Percentiles rank a stretch among this genome's conserved stretches.
Conservation (phyloP, 2,329 filamentous ascomycete genomes). For the Ophiostoma sp. region DNA sequence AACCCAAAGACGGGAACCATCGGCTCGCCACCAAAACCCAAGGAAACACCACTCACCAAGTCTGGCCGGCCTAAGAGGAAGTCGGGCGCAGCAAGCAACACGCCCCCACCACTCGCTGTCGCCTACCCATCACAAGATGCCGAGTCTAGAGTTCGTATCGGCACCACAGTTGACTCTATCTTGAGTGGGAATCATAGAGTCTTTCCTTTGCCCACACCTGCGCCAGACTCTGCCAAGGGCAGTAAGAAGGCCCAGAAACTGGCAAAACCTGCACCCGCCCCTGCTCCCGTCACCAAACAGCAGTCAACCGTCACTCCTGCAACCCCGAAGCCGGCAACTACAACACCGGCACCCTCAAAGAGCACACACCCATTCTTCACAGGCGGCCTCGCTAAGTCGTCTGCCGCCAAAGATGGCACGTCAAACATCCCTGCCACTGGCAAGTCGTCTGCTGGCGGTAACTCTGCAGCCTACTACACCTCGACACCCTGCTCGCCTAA, state of each 20-base stretch:
- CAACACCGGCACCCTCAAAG: constrained; percentile 26
- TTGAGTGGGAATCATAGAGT: constrained; percentile 17
- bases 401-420: constrained; percentile 25
- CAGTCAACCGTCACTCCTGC: not conserved
- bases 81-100: not conserved
- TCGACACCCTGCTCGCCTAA: constrained; percentile 57
- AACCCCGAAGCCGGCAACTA: not conserved
- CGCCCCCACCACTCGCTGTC: not conserved
- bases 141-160: constrained; percentile 22
- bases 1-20: constrained; percentile 63
- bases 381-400: constrained; percentile 48
- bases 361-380: constrained; percentile 66
- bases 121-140: constrained; percentile 23
- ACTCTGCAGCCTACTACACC: constrained; percentile 45
- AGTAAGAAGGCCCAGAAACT: not conserved
- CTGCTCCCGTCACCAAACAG: not conserved
- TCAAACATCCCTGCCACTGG: constrained; percentile 31
- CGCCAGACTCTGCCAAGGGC: not conserved
- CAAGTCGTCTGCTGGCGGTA: constrained; percentile 28
- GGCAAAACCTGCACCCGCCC: not conserved
- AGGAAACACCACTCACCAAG: constrained; percentile 5
- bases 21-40: constrained; percentile 57
- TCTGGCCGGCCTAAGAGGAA: constrained; percentile 18
- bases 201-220: not conserved
- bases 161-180: constrained; percentile 22